Percentiles rank a stretch among this genome's conserved stretches.
These are phyloP conservation scores for Sisymbrium irio DNA, from an alignment of 345 rosid species.

Conservation along the genomic window DNA sequence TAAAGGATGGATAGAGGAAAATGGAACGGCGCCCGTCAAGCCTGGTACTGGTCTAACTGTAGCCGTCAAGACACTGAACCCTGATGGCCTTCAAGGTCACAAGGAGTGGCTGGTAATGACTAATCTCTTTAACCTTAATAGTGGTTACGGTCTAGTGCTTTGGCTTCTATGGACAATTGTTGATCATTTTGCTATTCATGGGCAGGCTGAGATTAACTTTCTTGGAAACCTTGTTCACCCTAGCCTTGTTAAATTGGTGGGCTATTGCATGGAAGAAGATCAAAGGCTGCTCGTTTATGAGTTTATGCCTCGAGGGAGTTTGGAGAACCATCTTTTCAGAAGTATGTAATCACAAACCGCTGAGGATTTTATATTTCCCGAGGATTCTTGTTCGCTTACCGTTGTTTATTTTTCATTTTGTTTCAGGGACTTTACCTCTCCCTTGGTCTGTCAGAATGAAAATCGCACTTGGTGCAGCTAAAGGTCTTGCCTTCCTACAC, in stretches of 20 bases:
- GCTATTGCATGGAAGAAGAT: slow-evolving; percentile 81
- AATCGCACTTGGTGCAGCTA: slow-evolving; percentile 79
- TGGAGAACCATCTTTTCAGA: slow-evolving; percentile 82
- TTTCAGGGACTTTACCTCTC: slow-evolving; percentile 74
- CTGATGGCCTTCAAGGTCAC: slow-evolving; percentile 96
- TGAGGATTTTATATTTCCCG: neutral
- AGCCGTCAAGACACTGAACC: slow-evolving; percentile 86
- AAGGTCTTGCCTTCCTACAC: slow-evolving; percentile 80
- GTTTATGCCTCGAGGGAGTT: slow-evolving; percentile 82
- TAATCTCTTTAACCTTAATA: neutral
- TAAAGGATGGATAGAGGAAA: slow-evolving; percentile 92
- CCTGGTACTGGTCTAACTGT: slow-evolving; percentile 91
- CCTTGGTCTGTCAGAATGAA: slow-evolving; percentile 89
- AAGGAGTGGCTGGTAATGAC: slow-evolving; percentile 87
- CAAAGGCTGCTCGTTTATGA: slow-evolving; percentile 71
- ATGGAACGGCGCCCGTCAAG: slow-evolving; percentile 87
- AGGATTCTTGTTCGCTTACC: neutral
- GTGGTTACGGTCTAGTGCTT: neutral
- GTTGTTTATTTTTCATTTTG: neutral
- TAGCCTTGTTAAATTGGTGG: slow-evolving; percentile 69
- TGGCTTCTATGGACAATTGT: neutral
- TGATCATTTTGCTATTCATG: slow-evolving; percentile 11
- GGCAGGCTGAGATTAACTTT: slow-evolving; percentile 75
- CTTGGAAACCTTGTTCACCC: slow-evolving; percentile 77
- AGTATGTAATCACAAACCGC: slow-evolving; percentile 44